phyloP scores from a whole-genome alignment of 2,329 filamentous ascomycete species.

The Epichloe amarillans region DNA sequence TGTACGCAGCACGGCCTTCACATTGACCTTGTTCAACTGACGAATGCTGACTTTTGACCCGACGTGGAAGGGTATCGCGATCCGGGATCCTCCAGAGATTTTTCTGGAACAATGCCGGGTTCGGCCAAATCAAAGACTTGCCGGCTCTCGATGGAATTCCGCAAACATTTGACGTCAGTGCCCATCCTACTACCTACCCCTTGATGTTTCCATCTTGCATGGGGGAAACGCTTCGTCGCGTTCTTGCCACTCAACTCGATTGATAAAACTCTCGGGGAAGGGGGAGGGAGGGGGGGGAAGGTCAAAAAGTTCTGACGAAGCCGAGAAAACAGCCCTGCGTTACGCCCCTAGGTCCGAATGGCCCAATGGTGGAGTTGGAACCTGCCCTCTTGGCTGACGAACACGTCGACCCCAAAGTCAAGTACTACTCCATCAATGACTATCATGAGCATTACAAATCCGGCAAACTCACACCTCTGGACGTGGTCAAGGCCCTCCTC shows the following conservation, averaged over 20 bases:
- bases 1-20: slow-evolving; percentile 2
- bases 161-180: slow-evolving; percentile 33
- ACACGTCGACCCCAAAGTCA: slow-evolving; percentile 27
- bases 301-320: not conserved
- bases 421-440: slow-evolving; percentile 60
- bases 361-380: slow-evolving; percentile 26
- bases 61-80: slow-evolving; percentile 42
- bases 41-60: not conserved
- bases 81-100: slow-evolving; percentile 47
- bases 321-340: slow-evolving; percentile 35
- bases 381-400: slow-evolving; percentile 27
- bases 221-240: too few species aligned
- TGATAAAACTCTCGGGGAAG: too few species aligned
- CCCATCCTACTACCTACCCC: too few species aligned
- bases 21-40: not conserved
- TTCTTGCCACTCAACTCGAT: too few species aligned
- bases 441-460: slow-evolving; percentile 64
- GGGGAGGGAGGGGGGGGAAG: too few species aligned
- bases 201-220: too few species aligned
- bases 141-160: slow-evolving; percentile 30
- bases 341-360: slow-evolving; percentile 31
- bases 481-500: slow-evolving; percentile 58
- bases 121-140: slow-evolving; percentile 33
- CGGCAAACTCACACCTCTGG: slow-evolving; percentile 55
- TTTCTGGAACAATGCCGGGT: slow-evolving; percentile 57